Percentiles rank a stretch among this genome's conserved stretches.
These are phyloP conservation scores for Amaranthus tricolor DNA, from an alignment of 179 eudicot genomes.

Conservation along the genomic window DNA sequence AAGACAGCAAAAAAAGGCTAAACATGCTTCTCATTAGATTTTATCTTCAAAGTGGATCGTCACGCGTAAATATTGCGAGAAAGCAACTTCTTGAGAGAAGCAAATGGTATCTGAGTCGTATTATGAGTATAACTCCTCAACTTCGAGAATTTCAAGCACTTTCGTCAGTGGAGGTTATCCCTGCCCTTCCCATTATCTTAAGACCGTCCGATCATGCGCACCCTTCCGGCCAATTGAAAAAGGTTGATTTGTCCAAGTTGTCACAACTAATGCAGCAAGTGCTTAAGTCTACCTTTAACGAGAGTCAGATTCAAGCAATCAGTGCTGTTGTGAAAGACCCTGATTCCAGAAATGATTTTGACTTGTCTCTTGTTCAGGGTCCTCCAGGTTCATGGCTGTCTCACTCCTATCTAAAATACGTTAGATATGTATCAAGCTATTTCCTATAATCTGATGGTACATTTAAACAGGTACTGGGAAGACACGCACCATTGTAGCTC, in stretches of 20 bases:
- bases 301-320: slow-evolving; percentile 92
- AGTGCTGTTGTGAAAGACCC: slow-evolving; percentile 51
- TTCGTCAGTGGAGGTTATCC: slow-evolving; percentile 70
- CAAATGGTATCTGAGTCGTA: slow-evolving; percentile 84
- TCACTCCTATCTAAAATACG: not conserved
- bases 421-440: not conserved
- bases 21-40: slow-evolving; percentile 69
- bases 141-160: slow-evolving; percentile 97
- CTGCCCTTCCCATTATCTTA: slow-evolving; percentile 74
- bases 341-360: slow-evolving; percentile 44
- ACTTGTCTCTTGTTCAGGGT: slow-evolving; percentile 91
- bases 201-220: slow-evolving; percentile 50
- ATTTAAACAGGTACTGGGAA: slow-evolving; percentile 80
- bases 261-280: slow-evolving; percentile 70
- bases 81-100: slow-evolving; percentile 85
- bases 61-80: slow-evolving; percentile 72
- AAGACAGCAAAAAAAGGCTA: slow-evolving; percentile 66
- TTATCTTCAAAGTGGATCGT: slow-evolving; percentile 71
- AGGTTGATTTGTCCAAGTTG: slow-evolving; percentile 49
- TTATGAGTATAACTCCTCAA: slow-evolving; percentile 91
- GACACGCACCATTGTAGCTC: slow-evolving; percentile 91
- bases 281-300: slow-evolving; percentile 68
- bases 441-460: slow-evolving; percentile 13
- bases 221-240: slow-evolving; percentile 37
- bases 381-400: slow-evolving; percentile 76